phyloP scores from a whole-genome alignment of 805 yeast genomes.

The Millerozyma acaciae region DNA sequence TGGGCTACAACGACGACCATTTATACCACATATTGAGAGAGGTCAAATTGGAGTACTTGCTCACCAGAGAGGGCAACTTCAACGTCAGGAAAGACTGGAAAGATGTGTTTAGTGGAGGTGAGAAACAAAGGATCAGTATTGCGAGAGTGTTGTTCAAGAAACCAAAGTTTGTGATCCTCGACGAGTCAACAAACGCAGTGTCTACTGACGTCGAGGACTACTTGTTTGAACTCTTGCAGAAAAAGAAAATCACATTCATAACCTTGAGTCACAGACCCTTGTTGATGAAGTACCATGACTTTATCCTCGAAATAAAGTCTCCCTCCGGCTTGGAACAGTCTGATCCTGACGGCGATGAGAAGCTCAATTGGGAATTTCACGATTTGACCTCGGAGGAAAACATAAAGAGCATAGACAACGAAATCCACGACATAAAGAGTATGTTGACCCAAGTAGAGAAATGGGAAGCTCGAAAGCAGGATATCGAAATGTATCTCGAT shows the following conservation, averaged over 20 bases:
- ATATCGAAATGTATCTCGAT: constrained; percentile 51
- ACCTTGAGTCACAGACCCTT: constrained; percentile 83
- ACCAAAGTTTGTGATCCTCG: constrained; percentile 79
- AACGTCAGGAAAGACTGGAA: constrained; percentile 71
- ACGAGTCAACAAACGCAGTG: constrained; percentile 93
- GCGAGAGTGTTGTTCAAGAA: constrained; percentile 79
- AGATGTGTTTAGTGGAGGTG: constrained; percentile 95
- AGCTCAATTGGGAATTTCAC: constrained; percentile 49
- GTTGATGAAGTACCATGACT: constrained; percentile 79
- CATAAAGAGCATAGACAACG: constrained; percentile 65
- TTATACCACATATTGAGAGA: constrained; percentile 63
- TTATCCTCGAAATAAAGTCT: constrained; percentile 62
- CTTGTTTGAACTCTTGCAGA: constrained; percentile 70
- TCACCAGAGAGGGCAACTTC: constrained; percentile 60
- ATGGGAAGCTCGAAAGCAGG: constrained; percentile 57
- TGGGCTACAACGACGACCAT: constrained; percentile 67
- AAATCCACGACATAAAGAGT: constrained; percentile 61
- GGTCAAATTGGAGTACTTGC: constrained; percentile 76
- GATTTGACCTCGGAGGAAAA: constrained; percentile 64
- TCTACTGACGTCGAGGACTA: constrained; percentile 86
- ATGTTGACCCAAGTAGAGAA: constrained; percentile 56
- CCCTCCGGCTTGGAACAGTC: constrained; percentile 34
- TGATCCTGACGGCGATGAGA: background rate
- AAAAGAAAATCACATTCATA: constrained; percentile 67
- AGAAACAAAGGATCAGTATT: constrained; percentile 83